phyloP scores from a whole-genome alignment of 441 rosid genomes.

The Hypseocharis bilobata region DNA sequence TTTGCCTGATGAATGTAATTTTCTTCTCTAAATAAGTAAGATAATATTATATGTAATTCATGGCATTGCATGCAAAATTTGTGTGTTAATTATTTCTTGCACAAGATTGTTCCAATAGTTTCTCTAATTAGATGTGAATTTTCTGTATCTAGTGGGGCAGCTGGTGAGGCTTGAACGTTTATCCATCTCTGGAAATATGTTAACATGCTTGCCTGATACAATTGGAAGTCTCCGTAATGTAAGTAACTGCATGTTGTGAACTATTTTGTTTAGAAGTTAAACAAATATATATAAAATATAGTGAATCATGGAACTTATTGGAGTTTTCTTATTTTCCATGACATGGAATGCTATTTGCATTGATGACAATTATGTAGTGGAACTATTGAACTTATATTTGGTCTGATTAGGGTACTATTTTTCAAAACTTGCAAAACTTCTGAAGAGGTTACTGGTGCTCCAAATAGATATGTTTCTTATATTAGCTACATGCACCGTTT shows the following conservation, averaged over 20 bases:
- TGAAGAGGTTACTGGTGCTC: not conserved
- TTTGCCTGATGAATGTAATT: slow-evolving; percentile 89
- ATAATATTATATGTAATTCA: slow-evolving; percentile 12
- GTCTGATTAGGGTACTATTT: not conserved
- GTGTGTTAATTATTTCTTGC: slow-evolving; percentile 7
- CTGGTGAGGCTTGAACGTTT: slow-evolving; percentile 74
- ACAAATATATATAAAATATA: not conserved
- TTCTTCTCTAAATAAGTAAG: slow-evolving; percentile 34
- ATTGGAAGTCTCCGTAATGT: slow-evolving; percentile 92
- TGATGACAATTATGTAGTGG: not conserved
- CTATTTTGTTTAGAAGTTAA: not conserved
- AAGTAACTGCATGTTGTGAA: slow-evolving; percentile 30
- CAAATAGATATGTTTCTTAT: not conserved
- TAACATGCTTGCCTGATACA: slow-evolving; percentile 67
- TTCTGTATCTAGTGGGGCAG: slow-evolving; percentile 65
- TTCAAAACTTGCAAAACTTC: not conserved
- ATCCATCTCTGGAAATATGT: slow-evolving; percentile 67
- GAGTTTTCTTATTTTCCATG: not conserved
- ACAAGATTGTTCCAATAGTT: slow-evolving; percentile 1
- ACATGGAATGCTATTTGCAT: not conserved
- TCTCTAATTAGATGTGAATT: slow-evolving; percentile 20
- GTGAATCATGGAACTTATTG: not conserved
- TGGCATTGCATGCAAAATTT: slow-evolving; percentile 14
- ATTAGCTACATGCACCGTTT: not conserved
- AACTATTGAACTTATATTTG: not conserved